Base-by-base conservation (phyloP, 2,329 filamentous ascomycete genomes). In the Clonostachys chloroleuca region DNA sequence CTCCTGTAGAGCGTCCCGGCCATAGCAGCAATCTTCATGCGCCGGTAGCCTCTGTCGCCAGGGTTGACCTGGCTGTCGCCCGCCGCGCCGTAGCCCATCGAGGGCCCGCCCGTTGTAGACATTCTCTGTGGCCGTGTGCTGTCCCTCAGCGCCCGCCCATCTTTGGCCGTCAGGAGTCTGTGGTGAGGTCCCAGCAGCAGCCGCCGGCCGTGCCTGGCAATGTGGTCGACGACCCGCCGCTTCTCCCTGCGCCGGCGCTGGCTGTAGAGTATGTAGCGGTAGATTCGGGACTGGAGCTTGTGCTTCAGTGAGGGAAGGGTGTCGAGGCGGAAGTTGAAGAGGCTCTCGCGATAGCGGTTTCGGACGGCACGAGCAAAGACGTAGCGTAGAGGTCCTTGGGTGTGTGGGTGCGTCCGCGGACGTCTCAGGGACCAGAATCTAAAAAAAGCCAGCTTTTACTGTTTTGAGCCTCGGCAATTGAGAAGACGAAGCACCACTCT, bases 211-310 rank as follows among this genome's bases (percentile, higher is more conserved):
- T 70, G 67, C 48, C 65, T 59, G 39, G 60, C 59, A 52, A 70
- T 60, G 24, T 67, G 54, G 54, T 77, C 73, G 51, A 77, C 57
- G 51, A 77, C 61, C 43, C 70, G 66, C 52, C 65, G 71, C 60
- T 72, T 69, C 53, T 76, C 70, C 54, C 68, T 65, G 51, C 77
- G 73, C 55, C 70, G 77, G 43, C 69, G 73, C 65, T 89, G 84
- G 44, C 80, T 79, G 55, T 76, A 74, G 52, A 92, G 70, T 48
- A 95, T 75, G 52, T 85, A 88, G 42, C 77, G 78, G 62, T 94
- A 95, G 53, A 96, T 82, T 47, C 83, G 81, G 36, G 84, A 84
- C 67, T 95, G 90, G 9, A 89, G 69, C 46, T 78, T 75, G 61
- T 85, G 81, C 59, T 86, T 87, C 57, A 89, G 77, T 44, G 75